Evolutionary conservation across 225 moss, liverwort and hornwort species (phyloP), one percentile per base, ranked within the genome.

Genomic region (Sphagnum contortum): DNA sequence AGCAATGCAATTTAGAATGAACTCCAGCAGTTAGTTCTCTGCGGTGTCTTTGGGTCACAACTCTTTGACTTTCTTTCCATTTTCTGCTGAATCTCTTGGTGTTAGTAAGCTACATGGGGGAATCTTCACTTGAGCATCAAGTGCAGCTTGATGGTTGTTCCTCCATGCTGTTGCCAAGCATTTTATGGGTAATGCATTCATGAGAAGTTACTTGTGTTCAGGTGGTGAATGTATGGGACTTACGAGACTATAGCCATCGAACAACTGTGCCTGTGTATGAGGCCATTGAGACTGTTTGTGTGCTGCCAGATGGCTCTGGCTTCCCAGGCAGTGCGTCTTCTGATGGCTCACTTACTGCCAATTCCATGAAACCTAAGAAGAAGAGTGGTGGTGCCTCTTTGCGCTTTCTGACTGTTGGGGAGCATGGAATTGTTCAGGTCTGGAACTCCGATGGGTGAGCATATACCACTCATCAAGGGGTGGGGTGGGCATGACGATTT

Each of bases 171-270:
- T 29, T 29, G 29, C 29, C 29, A 29, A 29, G 29, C 29, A 0
- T 29, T 29, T 29, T 29, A 29, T 29, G 29, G 29, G 29, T 1
- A 29, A 29, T 29, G 29, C 29, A 29, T 29, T 29, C 29, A 29
- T 29, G 29, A 29, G 29, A 29, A 29, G 29, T 29, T 29, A 29
- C 48, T 52, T 50, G 56, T 79, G 4, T 70, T 61, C 62, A 96
- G 95, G 96, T 98, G 57, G 96, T 90, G 74, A 98, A 98, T 73
- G 73, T 98, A 13, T 98, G 96, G 96, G 67, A 89, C 77, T 64
- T 98, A 60, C 73, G 80, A 66, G 78, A 82, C 65, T 85, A 88
- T 75, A 82, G 63, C 70, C 70, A 87, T 57, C 75, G 71, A 57
- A 85, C 81, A 9, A 93, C 96, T 59, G 73, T 93, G 64, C 89